phyloP scores from a whole-genome alignment of 805 yeast species.

The Brettanomyces custersianus region DNA sequence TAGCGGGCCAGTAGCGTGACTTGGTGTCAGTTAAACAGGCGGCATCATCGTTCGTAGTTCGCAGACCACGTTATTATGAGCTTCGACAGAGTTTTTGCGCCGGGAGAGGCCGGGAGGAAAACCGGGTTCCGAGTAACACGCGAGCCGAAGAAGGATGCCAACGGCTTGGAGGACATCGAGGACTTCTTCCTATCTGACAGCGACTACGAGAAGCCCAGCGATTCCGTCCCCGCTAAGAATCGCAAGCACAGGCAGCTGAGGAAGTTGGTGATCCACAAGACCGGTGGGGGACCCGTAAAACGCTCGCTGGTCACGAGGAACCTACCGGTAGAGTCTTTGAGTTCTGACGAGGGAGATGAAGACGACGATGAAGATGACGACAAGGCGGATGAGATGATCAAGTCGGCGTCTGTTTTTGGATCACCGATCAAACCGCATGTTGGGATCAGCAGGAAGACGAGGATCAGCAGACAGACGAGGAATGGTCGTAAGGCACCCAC shows the following conservation, averaged over 20 bases:
- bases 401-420: slow-evolving; percentile 21
- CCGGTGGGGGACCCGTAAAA: neutral
- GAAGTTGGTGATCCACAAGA: slow-evolving; percentile 1
- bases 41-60: too few relatives aligned
- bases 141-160: slow-evolving; percentile 41
- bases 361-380: slow-evolving; percentile 10
- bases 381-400: slow-evolving; percentile 23
- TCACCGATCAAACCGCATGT: slow-evolving; percentile 18
- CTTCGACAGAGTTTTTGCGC: too few relatives aligned
- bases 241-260: neutral
- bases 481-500: too few relatives aligned
- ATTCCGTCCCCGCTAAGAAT: slow-evolving; percentile 1
- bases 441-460: neutral
- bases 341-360: slow-evolving; percentile 3
- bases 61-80: too few relatives aligned
- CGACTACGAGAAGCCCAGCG: slow-evolving; percentile 25
- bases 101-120: slow-evolving; percentile 57
- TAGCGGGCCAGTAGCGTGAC: too few relatives aligned
- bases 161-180: slow-evolving; percentile 60
- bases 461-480: neutral
- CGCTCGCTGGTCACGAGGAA: neutral
- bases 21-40: too few relatives aligned
- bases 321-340: neutral
- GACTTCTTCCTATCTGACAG: slow-evolving; percentile 52
- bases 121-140: slow-evolving; percentile 39